Evolutionary conservation across 2,329 filamentous ascomycete species (phyloP).

Genomic region (Xylaria sp.): DNA sequence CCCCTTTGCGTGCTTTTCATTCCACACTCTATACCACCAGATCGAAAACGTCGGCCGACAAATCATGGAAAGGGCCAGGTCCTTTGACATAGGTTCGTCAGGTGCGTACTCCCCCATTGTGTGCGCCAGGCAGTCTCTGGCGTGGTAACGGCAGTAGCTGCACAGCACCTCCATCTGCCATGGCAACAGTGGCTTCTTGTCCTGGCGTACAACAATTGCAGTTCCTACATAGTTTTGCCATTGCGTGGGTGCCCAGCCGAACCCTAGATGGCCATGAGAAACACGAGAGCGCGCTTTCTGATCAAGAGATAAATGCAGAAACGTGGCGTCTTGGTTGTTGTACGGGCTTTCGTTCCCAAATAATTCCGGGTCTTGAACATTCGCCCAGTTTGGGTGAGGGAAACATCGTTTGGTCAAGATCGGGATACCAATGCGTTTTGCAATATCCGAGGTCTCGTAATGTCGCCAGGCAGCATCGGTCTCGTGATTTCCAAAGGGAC

Average conservation of each 20-base stretch:
- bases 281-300: background rate
- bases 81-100: conserved; percentile 2
- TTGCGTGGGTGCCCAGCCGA: background rate
- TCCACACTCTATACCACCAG: background rate
- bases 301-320: background rate
- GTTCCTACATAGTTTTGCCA: background rate
- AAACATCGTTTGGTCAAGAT: conserved; percentile 23
- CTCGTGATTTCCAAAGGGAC: conserved; percentile 17
- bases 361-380: background rate
- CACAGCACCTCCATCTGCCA: conserved; percentile 16
- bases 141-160: conserved; percentile 5
- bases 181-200: conserved; percentile 14
- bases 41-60: conserved; percentile 6
- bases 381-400: conserved; percentile 25
- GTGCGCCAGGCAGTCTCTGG: background rate
- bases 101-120: background rate
- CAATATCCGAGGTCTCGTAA: conserved; percentile 23
- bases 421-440: conserved; percentile 24
- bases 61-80: conserved; percentile 8
- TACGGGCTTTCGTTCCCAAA: background rate
- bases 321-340: conserved; percentile 10
- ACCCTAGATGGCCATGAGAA: background rate
- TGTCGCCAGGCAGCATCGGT: no score
- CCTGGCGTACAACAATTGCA: conserved; percentile 12
- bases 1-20: background rate